Conservation (phyloP, 768 basidiomycete genomes). For the Aureoboletus auriporus region DNA sequence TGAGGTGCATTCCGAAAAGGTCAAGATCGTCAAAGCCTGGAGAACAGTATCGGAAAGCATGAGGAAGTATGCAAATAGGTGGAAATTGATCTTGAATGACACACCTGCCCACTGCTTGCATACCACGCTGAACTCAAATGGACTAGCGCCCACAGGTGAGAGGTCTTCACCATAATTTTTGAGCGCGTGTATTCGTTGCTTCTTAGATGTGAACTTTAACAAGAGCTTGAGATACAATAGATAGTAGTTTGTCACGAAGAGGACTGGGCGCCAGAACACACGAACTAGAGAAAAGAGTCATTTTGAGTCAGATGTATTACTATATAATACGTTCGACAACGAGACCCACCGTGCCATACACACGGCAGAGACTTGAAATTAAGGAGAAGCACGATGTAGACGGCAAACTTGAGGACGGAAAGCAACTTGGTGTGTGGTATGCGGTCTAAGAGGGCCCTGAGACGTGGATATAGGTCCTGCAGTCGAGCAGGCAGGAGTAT, state of each 20-base stretch:
- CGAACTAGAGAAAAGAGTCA: slow-evolving; percentile 35
- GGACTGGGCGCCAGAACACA: slow-evolving; percentile 47
- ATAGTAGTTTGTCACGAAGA: slow-evolving; percentile 30
- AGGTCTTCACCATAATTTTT: slow-evolving; percentile 45
- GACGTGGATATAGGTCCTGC: not conserved
- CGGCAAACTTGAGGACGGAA: slow-evolving; percentile 15
- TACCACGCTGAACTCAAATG: slow-evolving; percentile 41
- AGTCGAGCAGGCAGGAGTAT: slow-evolving; percentile 11
- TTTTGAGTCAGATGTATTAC: not conserved
- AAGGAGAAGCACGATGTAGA: slow-evolving; percentile 45
- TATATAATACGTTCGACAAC: not conserved
- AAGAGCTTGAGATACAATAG: slow-evolving; percentile 33
- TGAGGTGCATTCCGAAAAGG: slow-evolving; percentile 62
- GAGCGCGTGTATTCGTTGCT: slow-evolving; percentile 30
- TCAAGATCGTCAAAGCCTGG: slow-evolving; percentile 72
- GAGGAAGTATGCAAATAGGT: not conserved
- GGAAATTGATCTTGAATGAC: not conserved
- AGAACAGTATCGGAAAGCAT: not conserved
- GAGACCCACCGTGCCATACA: slow-evolving; percentile 62
- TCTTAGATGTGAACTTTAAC: slow-evolving; percentile 30
- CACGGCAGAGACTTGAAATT: slow-evolving; percentile 62
- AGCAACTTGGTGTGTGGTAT: slow-evolving; percentile 3
- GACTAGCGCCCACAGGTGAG: slow-evolving; percentile 53
- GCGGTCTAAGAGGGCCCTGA: slow-evolving; percentile 4
- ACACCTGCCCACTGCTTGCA: slow-evolving; percentile 56